A percentile compares a stretch with the other conserved stretches of the same genome.
phyloP scores from a whole-genome alignment of 768 basidiomycete species.

The Tylopilus sp. region DNA sequence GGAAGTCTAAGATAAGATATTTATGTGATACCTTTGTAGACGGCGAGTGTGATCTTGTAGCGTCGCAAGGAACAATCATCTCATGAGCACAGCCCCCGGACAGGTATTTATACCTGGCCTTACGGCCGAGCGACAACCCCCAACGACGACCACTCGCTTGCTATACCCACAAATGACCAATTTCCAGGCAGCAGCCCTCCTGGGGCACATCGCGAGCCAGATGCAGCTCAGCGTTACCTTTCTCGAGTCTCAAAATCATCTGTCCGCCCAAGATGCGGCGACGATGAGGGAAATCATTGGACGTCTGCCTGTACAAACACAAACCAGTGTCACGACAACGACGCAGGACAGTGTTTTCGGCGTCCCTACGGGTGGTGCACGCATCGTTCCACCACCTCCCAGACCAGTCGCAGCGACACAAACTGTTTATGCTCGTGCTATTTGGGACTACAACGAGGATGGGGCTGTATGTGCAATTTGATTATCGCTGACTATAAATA shows the following conservation, averaged over 20 bases:
- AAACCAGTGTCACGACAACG: conserved; percentile 12
- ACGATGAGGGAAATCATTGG: conserved; percentile 42
- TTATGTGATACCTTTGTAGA: too few relatives aligned
- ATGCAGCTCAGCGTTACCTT: conserved; percentile 57
- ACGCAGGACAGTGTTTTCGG: conserved; percentile 11
- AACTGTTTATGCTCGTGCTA: conserved; percentile 44
- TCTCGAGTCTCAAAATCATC: conserved; percentile 50
- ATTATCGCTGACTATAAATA: background rate
- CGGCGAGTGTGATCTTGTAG: too few relatives aligned
- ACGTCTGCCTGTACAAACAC: conserved; percentile 37
- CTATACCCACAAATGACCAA: conserved; percentile 24
- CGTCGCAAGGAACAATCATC: background rate
- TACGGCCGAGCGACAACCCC: background rate
- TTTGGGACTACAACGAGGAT: conserved; percentile 67
- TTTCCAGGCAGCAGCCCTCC: conserved; percentile 40
- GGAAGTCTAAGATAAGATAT: background rate
- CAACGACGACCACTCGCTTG: too few relatives aligned
- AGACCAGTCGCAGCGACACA: conserved; percentile 5
- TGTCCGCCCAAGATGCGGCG: conserved; percentile 46
- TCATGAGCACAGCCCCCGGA: background rate
- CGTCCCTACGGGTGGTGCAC: conserved; percentile 1
- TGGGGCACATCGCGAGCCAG: conserved; percentile 57
- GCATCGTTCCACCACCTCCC: conserved; percentile 18
- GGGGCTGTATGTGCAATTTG: conserved; percentile 38
- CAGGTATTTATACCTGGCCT: background rate